Evolutionary conservation across 1,139 yeast species (phyloP).

Genomic region (Diutina pseudorugosa): DNA sequence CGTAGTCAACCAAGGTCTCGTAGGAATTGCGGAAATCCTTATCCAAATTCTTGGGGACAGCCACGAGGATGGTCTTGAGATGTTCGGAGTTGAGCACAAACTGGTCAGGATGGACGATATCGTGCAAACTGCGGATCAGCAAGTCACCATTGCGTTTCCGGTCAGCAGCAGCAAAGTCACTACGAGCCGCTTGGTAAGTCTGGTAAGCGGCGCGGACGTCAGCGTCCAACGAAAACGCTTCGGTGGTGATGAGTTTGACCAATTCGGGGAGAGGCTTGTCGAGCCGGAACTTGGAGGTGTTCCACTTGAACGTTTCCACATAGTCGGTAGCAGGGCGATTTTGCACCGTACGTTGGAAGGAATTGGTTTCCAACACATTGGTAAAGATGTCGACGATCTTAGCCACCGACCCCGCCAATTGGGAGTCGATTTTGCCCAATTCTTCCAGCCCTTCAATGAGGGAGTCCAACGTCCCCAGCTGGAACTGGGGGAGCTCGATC

Average conservation of each 20-base stretch:
- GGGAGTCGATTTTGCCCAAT: constrained; percentile 65
- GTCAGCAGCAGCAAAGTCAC: constrained; percentile 78
- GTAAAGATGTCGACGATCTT: constrained; percentile 68
- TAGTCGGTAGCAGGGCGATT: constrained; percentile 44
- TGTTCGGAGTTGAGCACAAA: constrained; percentile 81
- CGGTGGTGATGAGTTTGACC: constrained; percentile 57
- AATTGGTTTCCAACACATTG: constrained; percentile 18
- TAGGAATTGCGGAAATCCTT: constrained; percentile 54
- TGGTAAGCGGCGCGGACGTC: constrained; percentile 68
- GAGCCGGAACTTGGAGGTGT: constrained; percentile 68
- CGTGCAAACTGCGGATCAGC: constrained; percentile 82
- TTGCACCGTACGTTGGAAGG: constrained; percentile 17
- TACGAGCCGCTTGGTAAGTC: constrained; percentile 68
- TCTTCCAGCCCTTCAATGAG: constrained; percentile 88
- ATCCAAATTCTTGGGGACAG: constrained; percentile 62
- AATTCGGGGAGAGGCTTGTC: constrained; percentile 76
- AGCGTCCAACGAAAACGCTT: constrained; percentile 68
- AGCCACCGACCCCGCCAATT: constrained; percentile 51
- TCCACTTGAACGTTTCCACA: constrained; percentile 75
- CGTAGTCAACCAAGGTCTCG: constrained; percentile 69
- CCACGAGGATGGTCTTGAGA: constrained; percentile 69
- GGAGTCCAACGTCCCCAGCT: constrained; percentile 89
- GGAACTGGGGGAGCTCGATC: constrained; percentile 69
- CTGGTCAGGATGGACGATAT: constrained; percentile 73
- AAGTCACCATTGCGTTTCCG: constrained; percentile 89